Evolutionary conservation across 2,329 filamentous ascomycete species (phyloP).

Genomic region (Talaromyces sp.): DNA sequence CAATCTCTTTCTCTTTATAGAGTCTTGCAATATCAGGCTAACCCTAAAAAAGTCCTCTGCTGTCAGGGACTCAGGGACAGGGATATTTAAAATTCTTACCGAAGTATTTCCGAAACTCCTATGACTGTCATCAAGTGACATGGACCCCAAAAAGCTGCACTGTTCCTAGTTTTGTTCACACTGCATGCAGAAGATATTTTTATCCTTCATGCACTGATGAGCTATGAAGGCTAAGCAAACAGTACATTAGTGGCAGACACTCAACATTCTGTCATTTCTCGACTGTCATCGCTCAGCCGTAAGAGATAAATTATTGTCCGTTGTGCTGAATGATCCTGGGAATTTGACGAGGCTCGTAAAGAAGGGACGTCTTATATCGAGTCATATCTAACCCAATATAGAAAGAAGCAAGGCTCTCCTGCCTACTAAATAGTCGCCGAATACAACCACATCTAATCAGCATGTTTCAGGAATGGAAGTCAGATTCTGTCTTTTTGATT

Average conservation of each 20-base stretch:
- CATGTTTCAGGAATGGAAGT: conserved; percentile 1
- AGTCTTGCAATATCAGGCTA: not conserved
- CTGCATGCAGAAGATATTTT: not conserved
- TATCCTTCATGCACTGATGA: not conserved
- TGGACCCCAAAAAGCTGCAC: not conserved
- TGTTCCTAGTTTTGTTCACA: not conserved
- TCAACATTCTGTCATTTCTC: not conserved
- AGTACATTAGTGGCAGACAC: not conserved
- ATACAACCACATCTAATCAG: not conserved
- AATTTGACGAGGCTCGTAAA: not conserved
- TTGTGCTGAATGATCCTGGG: not conserved
- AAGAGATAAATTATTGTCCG: not conserved
- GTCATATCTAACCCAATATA: not conserved
- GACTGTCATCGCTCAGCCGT: not conserved
- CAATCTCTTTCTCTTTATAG: not conserved
- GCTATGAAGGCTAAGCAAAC: not conserved
- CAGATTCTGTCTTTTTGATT: not conserved
- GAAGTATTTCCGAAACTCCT: not conserved
- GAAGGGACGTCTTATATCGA: not conserved
- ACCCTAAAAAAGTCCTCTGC: not conserved
- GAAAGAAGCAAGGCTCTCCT: not conserved
- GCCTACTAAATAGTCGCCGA: conserved; percentile 1
- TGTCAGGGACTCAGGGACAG: not conserved
- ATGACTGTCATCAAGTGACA: conserved; percentile 1
- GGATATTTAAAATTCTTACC: not conserved